Evolutionary conservation across 2,329 filamentous ascomycete species (phyloP).

Genomic region (Neofusicoccum ribis): DNA sequence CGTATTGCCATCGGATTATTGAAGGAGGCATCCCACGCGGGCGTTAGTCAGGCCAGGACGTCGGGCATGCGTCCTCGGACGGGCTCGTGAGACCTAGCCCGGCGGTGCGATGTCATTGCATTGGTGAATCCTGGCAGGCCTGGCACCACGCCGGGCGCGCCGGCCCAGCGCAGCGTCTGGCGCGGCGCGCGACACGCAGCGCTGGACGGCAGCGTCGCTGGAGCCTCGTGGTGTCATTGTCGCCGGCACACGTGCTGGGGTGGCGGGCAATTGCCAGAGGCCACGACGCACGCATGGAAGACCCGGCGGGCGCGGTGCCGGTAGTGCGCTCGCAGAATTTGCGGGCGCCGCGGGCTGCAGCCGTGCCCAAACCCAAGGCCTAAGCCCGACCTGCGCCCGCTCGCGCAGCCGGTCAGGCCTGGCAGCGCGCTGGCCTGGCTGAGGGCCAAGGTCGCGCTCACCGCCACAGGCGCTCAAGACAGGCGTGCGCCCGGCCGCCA

Average conservation of each 20-base stretch:
- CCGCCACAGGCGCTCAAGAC: constrained; percentile 15
- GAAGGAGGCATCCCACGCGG: constrained; percentile 6
- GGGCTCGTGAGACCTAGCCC: background rate
- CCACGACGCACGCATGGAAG: constrained; percentile 13
- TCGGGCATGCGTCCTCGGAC: background rate
- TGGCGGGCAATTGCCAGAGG: constrained; percentile 13
- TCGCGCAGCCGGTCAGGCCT: background rate
- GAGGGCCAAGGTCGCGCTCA: background rate
- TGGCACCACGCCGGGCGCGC: background rate
- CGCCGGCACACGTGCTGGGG: background rate
- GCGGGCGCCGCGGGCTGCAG: constrained; percentile 3
- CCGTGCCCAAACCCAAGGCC: constrained; percentile 16
- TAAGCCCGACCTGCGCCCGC: background rate
- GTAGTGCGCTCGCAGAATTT: background rate
- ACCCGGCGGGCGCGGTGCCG: background rate
- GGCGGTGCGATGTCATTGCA: background rate
- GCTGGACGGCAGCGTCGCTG: background rate
- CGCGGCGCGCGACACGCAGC: background rate
- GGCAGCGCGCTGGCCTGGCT: background rate
- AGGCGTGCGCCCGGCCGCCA: background rate
- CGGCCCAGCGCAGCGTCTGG: background rate
- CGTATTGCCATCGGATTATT: background rate
- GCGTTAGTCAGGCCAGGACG: constrained; percentile 5
- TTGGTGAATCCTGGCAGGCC: too few species aligned
- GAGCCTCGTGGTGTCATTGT: background rate